Evolutionary conservation across 805 yeast species (phyloP).

Genomic region (Lipomyces yamanashiensis): DNA sequence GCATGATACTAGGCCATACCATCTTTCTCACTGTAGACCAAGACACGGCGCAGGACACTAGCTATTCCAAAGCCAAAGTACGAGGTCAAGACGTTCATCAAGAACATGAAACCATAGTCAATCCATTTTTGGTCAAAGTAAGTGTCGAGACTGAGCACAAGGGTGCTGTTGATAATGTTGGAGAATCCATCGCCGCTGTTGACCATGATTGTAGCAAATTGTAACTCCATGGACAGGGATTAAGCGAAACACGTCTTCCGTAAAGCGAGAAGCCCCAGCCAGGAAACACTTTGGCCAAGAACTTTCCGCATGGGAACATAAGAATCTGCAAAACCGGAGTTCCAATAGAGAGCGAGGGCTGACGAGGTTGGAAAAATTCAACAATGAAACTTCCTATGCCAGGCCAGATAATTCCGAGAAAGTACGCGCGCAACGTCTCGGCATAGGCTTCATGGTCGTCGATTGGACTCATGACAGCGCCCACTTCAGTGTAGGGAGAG

Average conservation of each 20-base stretch:
- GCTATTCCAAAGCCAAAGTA: constrained; percentile 72
- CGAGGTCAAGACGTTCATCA: constrained; percentile 60
- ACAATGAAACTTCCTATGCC: constrained; percentile 61
- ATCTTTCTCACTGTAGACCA: constrained; percentile 61
- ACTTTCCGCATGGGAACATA: constrained; percentile 61
- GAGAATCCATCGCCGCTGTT: constrained; percentile 26
- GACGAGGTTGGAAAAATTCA: constrained; percentile 60
- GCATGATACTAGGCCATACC: constrained; percentile 60
- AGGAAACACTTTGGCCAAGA: constrained; percentile 52
- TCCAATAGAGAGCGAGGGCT: constrained; percentile 57
- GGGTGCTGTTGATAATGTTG: constrained; percentile 16
- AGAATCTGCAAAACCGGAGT: constrained; percentile 61
- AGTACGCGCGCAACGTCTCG: constrained; percentile 60
- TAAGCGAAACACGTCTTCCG: constrained; percentile 51
- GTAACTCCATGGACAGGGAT: constrained; percentile 66
- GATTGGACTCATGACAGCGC: constrained; percentile 40
- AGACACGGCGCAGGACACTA: constrained; percentile 62
- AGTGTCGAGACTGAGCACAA: constrained; percentile 39
- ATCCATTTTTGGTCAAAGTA: constrained; percentile 47
- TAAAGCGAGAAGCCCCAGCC: constrained; percentile 52
- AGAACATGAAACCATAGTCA: constrained; percentile 56
- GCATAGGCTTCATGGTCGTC: constrained; percentile 55
- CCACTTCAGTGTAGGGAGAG: constrained; percentile 64
- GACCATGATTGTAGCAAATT: constrained; percentile 57
- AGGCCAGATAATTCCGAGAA: constrained; percentile 57